Evolutionary conservation across 495 filamentous ascomycete species (phyloP), one percentile per base, ranked within the genome.

Genomic region (Cetradonia linearis): DNA sequence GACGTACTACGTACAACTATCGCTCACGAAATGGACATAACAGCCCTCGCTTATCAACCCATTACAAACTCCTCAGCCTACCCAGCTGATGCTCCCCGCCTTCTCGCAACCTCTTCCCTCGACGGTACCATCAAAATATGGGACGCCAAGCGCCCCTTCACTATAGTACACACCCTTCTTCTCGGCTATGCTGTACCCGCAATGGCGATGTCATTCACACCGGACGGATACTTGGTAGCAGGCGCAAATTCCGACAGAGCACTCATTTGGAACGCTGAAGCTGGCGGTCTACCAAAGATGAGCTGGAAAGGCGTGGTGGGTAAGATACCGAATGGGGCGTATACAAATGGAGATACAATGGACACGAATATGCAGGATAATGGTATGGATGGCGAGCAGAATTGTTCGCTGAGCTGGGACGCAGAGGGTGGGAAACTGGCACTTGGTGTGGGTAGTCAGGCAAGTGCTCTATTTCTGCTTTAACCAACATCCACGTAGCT

Each of bases 321-420:
- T 65, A 28, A 62, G 30, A 10, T 27, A 8, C 2, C 63, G 10
- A 65, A 65, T 44, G 52, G 56, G 23, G 14, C 38, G n/a, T 59
- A 52, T 34, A 62, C 63, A n/a, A 65, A 65, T 20, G 71, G 71
- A 20, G 76, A 76, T 61, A 74, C 73, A n/a, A 71, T 59, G 18
- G 61, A 56, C 28, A 40, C 70, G 4, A 58, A 58, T 33, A 48
- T 40, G 25, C 44, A 56, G 1, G 63, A 59, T 16, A 54, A 65
- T 55, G 63, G 33, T 67, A 28, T 62, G 30, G 56, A 38, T 14
- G 47, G 47, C 2, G 62, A 68, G 34, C 65, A 63, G 5, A 69
- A 72, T 63, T 79, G 83, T 44, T 83, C 81, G 60, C 67, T 92
- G 23, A 79, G 81, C 50, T 95, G 89, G 89, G 86, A 92, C 72